Conservation (phyloP, 129 eudicot genomes). For the Saposhnikovia divaricata region DNA sequence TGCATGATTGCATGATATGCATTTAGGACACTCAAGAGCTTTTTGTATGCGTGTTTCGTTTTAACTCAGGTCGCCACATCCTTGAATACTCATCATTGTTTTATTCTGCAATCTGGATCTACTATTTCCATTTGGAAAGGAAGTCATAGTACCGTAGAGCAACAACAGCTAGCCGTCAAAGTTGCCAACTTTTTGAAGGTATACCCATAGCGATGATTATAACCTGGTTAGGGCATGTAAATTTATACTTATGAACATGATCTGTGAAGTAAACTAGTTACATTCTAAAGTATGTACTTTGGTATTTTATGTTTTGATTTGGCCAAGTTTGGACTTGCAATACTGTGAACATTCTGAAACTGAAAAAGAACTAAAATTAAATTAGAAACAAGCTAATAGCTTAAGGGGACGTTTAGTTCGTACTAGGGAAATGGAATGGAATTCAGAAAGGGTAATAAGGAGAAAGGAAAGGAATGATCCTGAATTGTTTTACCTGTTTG, state of each 20-base stretch:
- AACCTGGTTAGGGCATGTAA: background rate
- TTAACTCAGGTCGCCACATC: constrained; percentile 67
- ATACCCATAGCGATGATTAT: background rate
- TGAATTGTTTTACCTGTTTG: no score
- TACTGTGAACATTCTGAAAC: background rate
- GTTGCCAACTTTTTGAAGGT: constrained; percentile 95
- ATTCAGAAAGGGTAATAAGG: no score
- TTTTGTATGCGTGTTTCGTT: background rate
- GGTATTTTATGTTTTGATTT: background rate
- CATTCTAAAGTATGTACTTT: background rate
- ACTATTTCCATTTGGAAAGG: constrained; percentile 87
- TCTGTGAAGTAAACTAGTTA: background rate
- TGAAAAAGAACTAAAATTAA: background rate
- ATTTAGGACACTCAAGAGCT: background rate
- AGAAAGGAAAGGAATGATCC: no score
- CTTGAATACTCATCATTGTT: constrained; percentile 72
- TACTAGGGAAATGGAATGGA: no score
- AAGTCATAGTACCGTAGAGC: constrained; percentile 72
- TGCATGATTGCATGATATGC: background rate
- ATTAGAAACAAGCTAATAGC: background rate
- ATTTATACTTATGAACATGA: background rate
- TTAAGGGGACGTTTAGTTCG: no score
- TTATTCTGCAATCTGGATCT: constrained; percentile 90
- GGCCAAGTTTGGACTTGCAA: background rate
- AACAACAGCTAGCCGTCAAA: constrained; percentile 71